phyloP scores from a whole-genome alignment of 2,329 filamentous ascomycete species.

The Botrytis aclada region DNA sequence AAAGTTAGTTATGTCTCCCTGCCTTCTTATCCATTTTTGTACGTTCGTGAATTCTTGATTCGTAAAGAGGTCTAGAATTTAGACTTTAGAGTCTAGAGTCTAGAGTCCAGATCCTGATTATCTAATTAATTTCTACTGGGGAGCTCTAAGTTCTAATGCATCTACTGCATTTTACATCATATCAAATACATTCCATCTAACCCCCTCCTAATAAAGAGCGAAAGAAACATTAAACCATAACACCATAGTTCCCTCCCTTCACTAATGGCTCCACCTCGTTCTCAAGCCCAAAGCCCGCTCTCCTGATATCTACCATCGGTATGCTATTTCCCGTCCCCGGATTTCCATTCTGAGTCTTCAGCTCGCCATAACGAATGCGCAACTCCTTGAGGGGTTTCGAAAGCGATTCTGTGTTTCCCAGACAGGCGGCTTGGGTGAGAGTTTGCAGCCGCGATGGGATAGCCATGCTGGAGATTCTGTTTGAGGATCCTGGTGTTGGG shows the following conservation, averaged over 20 bases:
- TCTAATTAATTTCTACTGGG: neutral
- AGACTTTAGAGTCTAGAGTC: neutral
- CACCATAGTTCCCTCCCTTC: neutral
- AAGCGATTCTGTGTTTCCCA: neutral
- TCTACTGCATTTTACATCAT: neutral
- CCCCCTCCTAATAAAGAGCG: neutral
- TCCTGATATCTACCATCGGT: neutral
- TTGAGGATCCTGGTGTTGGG: neutral
- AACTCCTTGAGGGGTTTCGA: neutral
- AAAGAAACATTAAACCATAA: neutral
- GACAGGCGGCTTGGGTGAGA: neutral
- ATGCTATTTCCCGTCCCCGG: neutral
- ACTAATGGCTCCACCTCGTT: neutral
- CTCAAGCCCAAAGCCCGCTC: neutral
- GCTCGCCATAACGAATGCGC: neutral
- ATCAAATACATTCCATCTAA: neutral
- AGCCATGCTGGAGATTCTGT: neutral
- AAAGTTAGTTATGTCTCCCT: no score
- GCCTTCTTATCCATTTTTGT: neutral
- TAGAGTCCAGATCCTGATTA: neutral
- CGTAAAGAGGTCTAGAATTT: neutral
- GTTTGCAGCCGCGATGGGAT: neutral
- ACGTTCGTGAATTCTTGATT: neutral
- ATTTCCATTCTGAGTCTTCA: neutral
- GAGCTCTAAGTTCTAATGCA: neutral